Base-by-base conservation (phyloP, 1,284 basidiomycete species). In the Tilletia horrida region DNA sequence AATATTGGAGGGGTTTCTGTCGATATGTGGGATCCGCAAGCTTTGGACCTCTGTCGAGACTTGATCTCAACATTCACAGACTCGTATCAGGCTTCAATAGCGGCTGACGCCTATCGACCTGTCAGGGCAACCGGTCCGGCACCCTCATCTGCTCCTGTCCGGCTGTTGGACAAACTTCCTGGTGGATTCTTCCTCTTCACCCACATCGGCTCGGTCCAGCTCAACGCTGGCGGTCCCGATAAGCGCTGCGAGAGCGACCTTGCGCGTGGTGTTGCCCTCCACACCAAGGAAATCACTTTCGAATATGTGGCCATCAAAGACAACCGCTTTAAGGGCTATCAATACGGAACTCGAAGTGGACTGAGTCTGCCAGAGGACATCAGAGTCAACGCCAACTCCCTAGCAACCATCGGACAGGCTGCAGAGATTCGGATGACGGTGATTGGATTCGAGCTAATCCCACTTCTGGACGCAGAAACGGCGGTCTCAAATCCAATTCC, bases 381-480 rank as follows among this genome's bases (percentile, higher is more conserved):
- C 21, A 67, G 71, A 11, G 47, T 76, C 21, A 67, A 71, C 18
- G 74, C 68, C 0, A 50, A 65, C n/a, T 67, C 77, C 27, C 66
- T 75, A 18, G 71, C 77, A 8, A 47, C 44, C 8, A 69, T 76
- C 21, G 71, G 73, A 16, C 71, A 67, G 9, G 66, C 72, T 7
- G 71, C 69, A n/a, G 29, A 69, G 14, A 70, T 65, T 16, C 71
- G 71, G 44, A 47, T 76, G 48, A 69, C 65, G 11, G 35, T 74
- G 35, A 71, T 72, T 8, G 81, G 83, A 48, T 64, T 76, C 11
- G 75, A 75, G 31, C 35, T 83, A 55, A 80, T 82, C 40, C 82
- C 82, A 0, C 73, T 83, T 50, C 77, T 82, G 31, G 81, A 83
- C 35, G 81, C 80, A 2, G 71, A 73, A 3, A 69, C 74, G 42